A percentile compares a stretch with the other conserved stretches of the same genome.
Evolutionary conservation across 441 rosid species (phyloP).

Genomic region (Gossypium schwendimanii): DNA sequence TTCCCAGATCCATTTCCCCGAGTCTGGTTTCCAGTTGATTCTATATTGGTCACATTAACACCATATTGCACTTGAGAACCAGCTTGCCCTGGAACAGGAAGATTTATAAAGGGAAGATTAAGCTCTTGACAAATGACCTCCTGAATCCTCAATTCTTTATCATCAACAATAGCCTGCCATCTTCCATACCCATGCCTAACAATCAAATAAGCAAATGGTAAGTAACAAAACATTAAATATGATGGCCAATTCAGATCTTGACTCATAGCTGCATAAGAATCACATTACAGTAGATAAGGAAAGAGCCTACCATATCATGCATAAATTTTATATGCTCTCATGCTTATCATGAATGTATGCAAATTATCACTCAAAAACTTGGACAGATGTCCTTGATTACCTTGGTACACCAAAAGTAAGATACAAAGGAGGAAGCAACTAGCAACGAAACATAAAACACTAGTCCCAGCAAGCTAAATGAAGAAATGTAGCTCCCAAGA

Average conservation of each 20-base stretch:
- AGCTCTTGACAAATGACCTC: slow-evolving; percentile 84
- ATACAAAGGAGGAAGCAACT: not conserved
- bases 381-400: not conserved
- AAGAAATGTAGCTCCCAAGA: not conserved
- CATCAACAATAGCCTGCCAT: slow-evolving; percentile 99
- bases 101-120: slow-evolving; percentile 64
- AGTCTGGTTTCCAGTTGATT: slow-evolving; percentile 43
- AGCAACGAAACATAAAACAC: not conserved
- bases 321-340: not conserved
- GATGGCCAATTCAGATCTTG: not conserved
- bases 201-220: slow-evolving; percentile 4
- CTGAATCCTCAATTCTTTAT: slow-evolving; percentile 77
- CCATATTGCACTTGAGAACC: slow-evolving; percentile 60
- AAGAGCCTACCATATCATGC: not conserved
- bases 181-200: slow-evolving; percentile 96
- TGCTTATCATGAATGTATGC: not conserved
- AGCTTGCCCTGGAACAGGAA: slow-evolving; percentile 61
- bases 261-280: not conserved
- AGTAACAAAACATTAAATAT: not conserved
- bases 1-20: slow-evolving; percentile 42
- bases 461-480: not conserved
- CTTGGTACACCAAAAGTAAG: not conserved
- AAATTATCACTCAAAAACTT: not conserved
- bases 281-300: not conserved
- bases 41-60: slow-evolving; percentile 34